A percentile compares a stretch with the other conserved stretches of the same genome.
Conservation (phyloP, 2,329 filamentous ascomycete species). For the Curvularia sp. region DNA sequence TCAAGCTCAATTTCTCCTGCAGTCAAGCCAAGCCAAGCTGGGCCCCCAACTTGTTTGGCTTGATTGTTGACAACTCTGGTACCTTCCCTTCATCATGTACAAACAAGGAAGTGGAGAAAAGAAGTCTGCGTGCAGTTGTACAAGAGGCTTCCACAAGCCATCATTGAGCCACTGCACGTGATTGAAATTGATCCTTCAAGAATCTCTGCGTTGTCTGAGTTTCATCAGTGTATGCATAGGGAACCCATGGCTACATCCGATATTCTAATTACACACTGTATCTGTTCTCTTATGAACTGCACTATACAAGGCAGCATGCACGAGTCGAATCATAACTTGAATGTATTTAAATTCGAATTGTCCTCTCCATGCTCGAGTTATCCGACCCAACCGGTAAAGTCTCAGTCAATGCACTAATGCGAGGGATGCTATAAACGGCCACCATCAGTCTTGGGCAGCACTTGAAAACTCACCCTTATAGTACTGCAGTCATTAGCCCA, state of each 20-base stretch:
- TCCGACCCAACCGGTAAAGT: not conserved
- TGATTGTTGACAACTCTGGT: no score
- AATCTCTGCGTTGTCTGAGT: not conserved
- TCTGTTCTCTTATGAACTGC: not conserved
- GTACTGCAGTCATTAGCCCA: slow-evolving; percentile 33
- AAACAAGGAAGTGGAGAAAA: not conserved
- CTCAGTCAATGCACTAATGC: not conserved
- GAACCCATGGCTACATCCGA: not conserved
- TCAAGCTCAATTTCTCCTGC: no score
- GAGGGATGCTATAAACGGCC: slow-evolving; percentile 1
- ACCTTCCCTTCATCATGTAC: not conserved
- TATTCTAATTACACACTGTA: not conserved
- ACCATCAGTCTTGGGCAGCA: slow-evolving; percentile 28
- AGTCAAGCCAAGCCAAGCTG: no score
- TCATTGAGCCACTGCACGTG: not conserved
- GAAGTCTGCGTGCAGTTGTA: not conserved
- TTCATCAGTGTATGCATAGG: not conserved
- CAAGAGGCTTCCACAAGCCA: not conserved
- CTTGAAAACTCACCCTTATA: slow-evolving; percentile 41
- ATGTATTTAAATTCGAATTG: not conserved
- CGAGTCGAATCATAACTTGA: no score
- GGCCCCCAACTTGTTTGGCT: no score
- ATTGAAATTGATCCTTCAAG: not conserved
- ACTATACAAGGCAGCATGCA: not conserved
- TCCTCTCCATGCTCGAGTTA: not conserved